Conservation (phyloP, 345 rosid species). For the Linum usitatissimum region DNA sequence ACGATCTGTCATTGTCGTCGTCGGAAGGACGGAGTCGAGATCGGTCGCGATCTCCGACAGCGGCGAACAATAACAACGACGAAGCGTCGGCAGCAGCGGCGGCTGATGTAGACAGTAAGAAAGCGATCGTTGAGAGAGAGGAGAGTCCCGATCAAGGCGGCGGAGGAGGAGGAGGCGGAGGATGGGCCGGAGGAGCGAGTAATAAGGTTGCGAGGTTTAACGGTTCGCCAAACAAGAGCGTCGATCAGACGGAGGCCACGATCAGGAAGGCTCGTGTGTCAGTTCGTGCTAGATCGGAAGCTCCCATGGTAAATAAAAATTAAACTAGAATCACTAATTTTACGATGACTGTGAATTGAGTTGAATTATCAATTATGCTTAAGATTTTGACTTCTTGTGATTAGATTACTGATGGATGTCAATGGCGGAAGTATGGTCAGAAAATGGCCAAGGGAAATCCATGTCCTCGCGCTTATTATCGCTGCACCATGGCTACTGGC, state of each 20-base stretch:
- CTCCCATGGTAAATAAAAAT: conserved; percentile 15
- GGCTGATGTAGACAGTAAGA: conserved; percentile 16
- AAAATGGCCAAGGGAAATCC: conserved; percentile 79
- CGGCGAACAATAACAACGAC: conserved; percentile 7
- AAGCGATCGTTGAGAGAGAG: conserved; percentile 19
- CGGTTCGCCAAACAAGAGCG: conserved; percentile 23
- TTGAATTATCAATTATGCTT: neutral
- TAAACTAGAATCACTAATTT: neutral
- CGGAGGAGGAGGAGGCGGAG: neutral
- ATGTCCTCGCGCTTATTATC: conserved; percentile 66
- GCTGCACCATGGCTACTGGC: conserved; percentile 76
- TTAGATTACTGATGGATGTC: conserved; percentile 66
- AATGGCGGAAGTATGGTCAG: conserved; percentile 75
- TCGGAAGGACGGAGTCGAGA: conserved; percentile 39
- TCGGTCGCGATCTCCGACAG: conserved; percentile 29
- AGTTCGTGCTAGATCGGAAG: conserved; percentile 53
- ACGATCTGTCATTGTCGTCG: conserved; percentile 36
- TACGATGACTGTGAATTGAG: neutral
- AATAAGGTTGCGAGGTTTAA: conserved; percentile 37
- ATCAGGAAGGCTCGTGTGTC: conserved; percentile 64
- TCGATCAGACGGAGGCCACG: conserved; percentile 58
- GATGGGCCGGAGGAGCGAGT: conserved; percentile 15
- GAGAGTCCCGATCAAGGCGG: conserved; percentile 35
- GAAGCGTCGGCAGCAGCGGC: conserved; percentile 4
- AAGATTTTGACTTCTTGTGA: neutral